Conservation (phyloP, 176 grass and related monocot genomes). For the Neostapfia colusana region DNA sequence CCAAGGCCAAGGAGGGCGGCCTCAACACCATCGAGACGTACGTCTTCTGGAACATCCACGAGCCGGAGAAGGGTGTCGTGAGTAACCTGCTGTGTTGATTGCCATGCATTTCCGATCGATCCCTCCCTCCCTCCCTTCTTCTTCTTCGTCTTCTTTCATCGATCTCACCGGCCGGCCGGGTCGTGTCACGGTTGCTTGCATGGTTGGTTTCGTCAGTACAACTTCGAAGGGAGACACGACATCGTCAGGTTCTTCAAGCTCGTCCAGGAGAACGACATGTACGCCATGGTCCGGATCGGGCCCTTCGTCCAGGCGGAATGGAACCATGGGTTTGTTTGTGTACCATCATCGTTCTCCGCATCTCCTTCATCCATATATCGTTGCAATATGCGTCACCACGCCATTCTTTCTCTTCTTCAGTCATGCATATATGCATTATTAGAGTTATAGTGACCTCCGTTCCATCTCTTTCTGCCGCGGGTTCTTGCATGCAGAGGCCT, state of each 20-base stretch:
- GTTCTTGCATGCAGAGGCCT: conserved; percentile 47
- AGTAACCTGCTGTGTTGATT: not conserved
- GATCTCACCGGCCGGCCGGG: too few species aligned
- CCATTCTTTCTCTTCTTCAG: too few species aligned
- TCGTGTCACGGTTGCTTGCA: too few species aligned
- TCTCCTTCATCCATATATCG: too few species aligned
- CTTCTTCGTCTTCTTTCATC: too few species aligned
- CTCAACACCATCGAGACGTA: conserved; percentile 78
- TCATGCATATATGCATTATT: too few species aligned
- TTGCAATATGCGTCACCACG: too few species aligned
- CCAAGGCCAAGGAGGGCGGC: conserved; percentile 69
- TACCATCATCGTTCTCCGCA: not conserved
- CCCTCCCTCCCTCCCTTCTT: not conserved
- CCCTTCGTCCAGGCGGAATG: conserved; percentile 93
- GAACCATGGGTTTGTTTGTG: conserved; percentile 79
- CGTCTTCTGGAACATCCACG: conserved; percentile 89
- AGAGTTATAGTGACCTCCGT: too few species aligned
- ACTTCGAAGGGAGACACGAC: conserved; percentile 75
- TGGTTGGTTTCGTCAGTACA: conserved; percentile 53
- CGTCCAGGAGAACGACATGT: conserved; percentile 62
- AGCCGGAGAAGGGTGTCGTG: conserved; percentile 57
- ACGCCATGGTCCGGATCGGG: conserved; percentile 64
- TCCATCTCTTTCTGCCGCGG: too few species aligned
- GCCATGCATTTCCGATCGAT: not conserved
- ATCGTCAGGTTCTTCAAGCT: conserved; percentile 74